Evolutionary conservation across 2,329 filamentous ascomycete species (phyloP).

Genomic region (Thermothelomyces thermophilus): DNA sequence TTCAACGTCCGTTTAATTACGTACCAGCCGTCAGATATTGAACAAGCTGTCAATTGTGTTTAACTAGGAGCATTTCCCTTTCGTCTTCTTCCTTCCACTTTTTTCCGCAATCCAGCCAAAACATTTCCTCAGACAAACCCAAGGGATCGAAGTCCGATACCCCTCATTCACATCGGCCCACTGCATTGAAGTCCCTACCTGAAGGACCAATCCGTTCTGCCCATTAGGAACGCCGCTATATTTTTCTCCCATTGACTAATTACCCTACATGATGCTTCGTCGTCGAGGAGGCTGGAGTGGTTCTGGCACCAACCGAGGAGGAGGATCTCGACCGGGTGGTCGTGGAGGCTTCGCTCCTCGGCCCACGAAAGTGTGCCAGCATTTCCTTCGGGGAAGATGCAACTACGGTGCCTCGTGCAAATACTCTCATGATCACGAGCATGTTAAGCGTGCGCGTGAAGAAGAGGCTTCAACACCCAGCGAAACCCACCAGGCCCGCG

Average conservation of each 20-base stretch:
- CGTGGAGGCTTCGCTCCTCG: background rate
- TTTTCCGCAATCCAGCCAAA: too few relatives aligned
- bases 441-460: background rate
- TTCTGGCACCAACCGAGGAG: background rate
- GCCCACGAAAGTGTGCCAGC: background rate
- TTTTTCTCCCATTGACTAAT: background rate
- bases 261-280: background rate
- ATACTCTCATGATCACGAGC: slow-evolving; percentile 3
- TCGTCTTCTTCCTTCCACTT: too few relatives aligned
- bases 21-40: too few relatives aligned
- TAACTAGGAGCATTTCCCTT: too few relatives aligned
- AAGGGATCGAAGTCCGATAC: too few relatives aligned
- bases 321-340: background rate
- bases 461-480: background rate
- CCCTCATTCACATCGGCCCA: too few relatives aligned
- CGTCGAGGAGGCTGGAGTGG: background rate
- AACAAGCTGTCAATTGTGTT: too few relatives aligned
- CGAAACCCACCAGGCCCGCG: background rate
- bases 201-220: too few relatives aligned
- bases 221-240: too few relatives aligned
- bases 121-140: too few relatives aligned
- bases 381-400: slow-evolving; percentile 1
- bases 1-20: too few relatives aligned
- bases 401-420: slow-evolving; percentile 3
- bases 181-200: too few relatives aligned